phyloP scores from a whole-genome alignment of 768 basidiomycete genomes.

The Cubamyces sp. region DNA sequence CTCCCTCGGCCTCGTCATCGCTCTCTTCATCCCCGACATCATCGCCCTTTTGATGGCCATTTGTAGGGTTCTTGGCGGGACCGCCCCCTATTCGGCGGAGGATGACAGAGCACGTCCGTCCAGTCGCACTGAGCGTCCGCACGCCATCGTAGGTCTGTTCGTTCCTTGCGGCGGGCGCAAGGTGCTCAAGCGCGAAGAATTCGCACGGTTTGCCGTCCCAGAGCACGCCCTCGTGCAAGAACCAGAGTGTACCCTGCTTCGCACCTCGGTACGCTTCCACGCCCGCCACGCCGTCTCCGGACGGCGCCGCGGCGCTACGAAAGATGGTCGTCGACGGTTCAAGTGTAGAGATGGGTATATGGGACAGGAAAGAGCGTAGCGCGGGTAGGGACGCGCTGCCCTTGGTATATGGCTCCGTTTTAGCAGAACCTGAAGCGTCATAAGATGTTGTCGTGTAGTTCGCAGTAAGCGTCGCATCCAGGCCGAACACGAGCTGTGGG shows the following conservation, averaged over 20 bases:
- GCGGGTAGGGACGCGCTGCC: conserved; percentile 54
- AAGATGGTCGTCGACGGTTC: conserved; percentile 58
- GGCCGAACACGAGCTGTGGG: conserved; percentile 67
- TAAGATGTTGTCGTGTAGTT: conserved; percentile 48
- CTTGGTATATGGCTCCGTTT: conserved; percentile 43
- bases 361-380: conserved; percentile 55
- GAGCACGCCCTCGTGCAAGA: conserved; percentile 66
- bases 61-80: conserved; percentile 25
- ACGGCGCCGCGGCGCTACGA: conserved; percentile 47
- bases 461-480: conserved; percentile 57
- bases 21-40: conserved; percentile 34
- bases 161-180: conserved; percentile 42
- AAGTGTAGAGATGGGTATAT: conserved; percentile 47
- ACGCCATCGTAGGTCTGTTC: conserved; percentile 47
- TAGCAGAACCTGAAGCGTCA: conserved; percentile 34
- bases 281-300: conserved; percentile 45
- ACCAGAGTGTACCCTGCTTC: conserved; percentile 74
- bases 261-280: conserved; percentile 74
- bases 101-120: conserved; percentile 67
- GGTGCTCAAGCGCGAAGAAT: conserved; percentile 68
- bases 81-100: conserved; percentile 38
- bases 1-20: conserved; percentile 48
- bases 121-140: conserved; percentile 62
- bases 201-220: conserved; percentile 81
- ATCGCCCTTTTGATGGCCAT: background rate